Base-by-base conservation (phyloP, 352 stramenopile species). In the Phytophthora crassamura region DNA sequence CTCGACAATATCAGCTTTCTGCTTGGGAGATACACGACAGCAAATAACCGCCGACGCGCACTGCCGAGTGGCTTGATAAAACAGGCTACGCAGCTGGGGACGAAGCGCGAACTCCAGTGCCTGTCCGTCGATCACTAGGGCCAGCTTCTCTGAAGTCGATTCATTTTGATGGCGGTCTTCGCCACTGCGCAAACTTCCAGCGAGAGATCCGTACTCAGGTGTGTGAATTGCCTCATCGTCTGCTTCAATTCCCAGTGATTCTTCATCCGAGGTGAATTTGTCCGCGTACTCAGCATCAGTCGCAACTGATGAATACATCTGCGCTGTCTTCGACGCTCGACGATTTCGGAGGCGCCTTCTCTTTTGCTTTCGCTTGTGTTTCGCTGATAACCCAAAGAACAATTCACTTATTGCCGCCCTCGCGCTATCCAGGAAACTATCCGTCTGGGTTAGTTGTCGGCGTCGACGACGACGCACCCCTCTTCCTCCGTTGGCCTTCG, bases 41-140 rank as follows among this genome's bases (percentile, higher is more conserved):
- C 87, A 94, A 57, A 97, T 96, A 12, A 97, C 89, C 11, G 68
- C 63, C 3, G 86, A 91, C 11, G 75, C 70, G 59, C 88, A 94
- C 8, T 76, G 66, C 49, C 81, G 87, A 14, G 84, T 88, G 25
- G 95, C 67, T 52, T 89, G 63, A 42, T 93, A 91, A 49, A 95
- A 89, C 10, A 90, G 53, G 18, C 46, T 49, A 10, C 75, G 78
- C 22, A 92, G 54, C 52, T 70, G 71, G 35, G 80, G 70, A 14
- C 74, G 67, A 32, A 94, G 58, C 11, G 84, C 84, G 61, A 78
- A 85, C 42, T 92, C 84, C 0, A 99, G 77, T 33, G 94, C 93
- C 62, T 86, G 82, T 15, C 96, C 96, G 75, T 98, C 95, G 41
- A 99, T 97, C 16, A 99, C 88, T 22, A 99, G 79, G 11, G 91